Evolutionary conservation across 1,139 yeast genomes (phyloP).

Genomic region (Candida sp.): DNA sequence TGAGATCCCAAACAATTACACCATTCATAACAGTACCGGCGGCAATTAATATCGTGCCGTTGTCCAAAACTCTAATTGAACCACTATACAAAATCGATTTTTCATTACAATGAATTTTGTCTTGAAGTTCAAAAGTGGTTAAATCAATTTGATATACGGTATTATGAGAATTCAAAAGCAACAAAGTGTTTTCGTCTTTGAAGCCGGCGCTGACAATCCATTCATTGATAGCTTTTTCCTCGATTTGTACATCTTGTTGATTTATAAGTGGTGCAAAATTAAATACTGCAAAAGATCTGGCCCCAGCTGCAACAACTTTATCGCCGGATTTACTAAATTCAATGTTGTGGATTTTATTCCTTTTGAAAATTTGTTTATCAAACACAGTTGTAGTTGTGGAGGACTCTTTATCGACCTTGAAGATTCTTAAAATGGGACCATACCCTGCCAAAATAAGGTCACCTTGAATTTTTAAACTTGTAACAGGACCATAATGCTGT

Average conservation of each 20-base stretch:
- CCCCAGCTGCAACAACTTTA: conserved; percentile 62
- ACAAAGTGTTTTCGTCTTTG: conserved; percentile 29
- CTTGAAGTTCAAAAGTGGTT: conserved; percentile 20
- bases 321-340: conserved; percentile 26
- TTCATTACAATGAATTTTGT: conserved; percentile 56
- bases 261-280: conserved; percentile 20
- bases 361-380: conserved; percentile 49
- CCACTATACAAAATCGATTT: conserved; percentile 89
- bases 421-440: conserved; percentile 66
- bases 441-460: conserved; percentile 59
- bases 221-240: conserved; percentile 59
- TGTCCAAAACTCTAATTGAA: conserved; percentile 48
- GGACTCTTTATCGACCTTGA: conserved; percentile 29
- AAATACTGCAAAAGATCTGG: conserved; percentile 58
- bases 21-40: conserved; percentile 96
- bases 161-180: conserved; percentile 80
- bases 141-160: conserved; percentile 51
- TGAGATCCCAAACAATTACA: conserved; percentile 70
- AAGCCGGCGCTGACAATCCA: conserved; percentile 73
- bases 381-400: conserved; percentile 33
- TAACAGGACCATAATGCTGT: conserved; percentile 72
- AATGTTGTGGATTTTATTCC: conserved; percentile 82
- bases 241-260: conserved; percentile 4
- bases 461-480: conserved; percentile 50
- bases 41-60: conserved; percentile 52